A percentile compares a stretch with the other conserved stretches of the same genome.
These are phyloP conservation scores for Coniochaeta prunicola DNA, from an alignment of 2,329 filamentous ascomycete species.

Conservation along the genomic window DNA sequence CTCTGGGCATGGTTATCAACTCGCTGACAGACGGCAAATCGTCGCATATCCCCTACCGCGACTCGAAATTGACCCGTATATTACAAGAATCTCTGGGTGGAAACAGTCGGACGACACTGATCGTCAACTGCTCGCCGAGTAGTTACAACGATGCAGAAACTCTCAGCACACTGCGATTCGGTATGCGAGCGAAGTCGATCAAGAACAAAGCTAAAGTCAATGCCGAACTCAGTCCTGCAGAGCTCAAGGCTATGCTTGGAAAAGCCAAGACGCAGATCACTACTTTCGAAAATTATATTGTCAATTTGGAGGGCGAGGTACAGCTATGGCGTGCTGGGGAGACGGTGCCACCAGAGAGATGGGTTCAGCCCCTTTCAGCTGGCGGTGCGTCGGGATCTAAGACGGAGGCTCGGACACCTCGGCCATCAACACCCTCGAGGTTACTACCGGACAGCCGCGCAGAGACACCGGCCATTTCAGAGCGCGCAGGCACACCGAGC, in stretches of 20 bases:
- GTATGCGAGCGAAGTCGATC: slow-evolving; percentile 94
- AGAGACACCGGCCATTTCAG: slow-evolving; percentile 61
- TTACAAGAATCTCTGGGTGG: slow-evolving; percentile 94
- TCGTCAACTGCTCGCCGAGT: slow-evolving; percentile 98
- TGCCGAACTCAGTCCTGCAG: slow-evolving; percentile 88
- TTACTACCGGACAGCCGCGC: slow-evolving; percentile 50
- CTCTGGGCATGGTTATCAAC: slow-evolving; percentile 98
- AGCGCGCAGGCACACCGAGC: slow-evolving; percentile 80
- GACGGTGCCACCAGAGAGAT: slow-evolving; percentile 78
- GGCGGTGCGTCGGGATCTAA: slow-evolving; percentile 41
- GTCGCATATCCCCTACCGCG: slow-evolving; percentile 90
- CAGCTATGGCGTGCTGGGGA: slow-evolving; percentile 84
- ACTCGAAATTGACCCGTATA: slow-evolving; percentile 96
- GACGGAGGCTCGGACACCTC: slow-evolving; percentile 34
- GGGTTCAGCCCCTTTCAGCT: slow-evolving; percentile 61
- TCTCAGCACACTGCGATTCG: slow-evolving; percentile 83
- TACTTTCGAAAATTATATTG: slow-evolving; percentile 81
- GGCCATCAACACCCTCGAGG: slow-evolving; percentile 47
- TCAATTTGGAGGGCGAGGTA: slow-evolving; percentile 76
- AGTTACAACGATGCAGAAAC: slow-evolving; percentile 98
- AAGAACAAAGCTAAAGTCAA: slow-evolving; percentile 99
- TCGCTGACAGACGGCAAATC: slow-evolving; percentile 95
- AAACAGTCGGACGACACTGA: slow-evolving; percentile 95
- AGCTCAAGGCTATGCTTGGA: slow-evolving; percentile 87
- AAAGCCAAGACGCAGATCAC: slow-evolving; percentile 87